Evolutionary conservation across 345 rosid species (phyloP), one percentile per base, ranked within the genome.

Genomic region (Boechera divaricarpa): DNA sequence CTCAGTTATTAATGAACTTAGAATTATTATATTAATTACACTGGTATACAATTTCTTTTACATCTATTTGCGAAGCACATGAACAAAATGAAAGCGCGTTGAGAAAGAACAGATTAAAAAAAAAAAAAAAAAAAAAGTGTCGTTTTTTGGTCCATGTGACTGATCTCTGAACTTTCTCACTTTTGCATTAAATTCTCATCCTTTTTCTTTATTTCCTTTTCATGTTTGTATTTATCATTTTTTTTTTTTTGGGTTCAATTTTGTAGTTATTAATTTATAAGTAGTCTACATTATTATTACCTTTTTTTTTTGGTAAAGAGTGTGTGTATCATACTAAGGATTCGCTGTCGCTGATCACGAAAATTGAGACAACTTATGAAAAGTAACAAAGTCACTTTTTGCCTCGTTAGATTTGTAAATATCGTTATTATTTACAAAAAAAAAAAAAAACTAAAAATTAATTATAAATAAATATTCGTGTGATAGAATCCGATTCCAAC

Each of bases 101-200:
- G 63, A 67, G 28, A 71, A 71, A 47, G 18, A 60, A 55, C 45
- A 32, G 7, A 36, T 69, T 38, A 4, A 11, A 44, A 28, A 66
- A 72, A 32, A 10, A 16, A 16, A 16, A 11, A 60, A 6, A 15
- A 54, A 36, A 59, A 67, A 28, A 26, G 59, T 73, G 69, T 67
- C 66, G 52, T 39, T 60, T 56, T 59, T 78, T 72, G 65, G 67
- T 64, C 47, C 86, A 81, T 79, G 85, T 82, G 87, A 82, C 64
- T 55, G 67, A 39, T 77, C 87, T 85, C 89, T 85, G 78, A 67
- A 60, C 78, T 64, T 79, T 69, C 75, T 36, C 74, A 42, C 62
- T 78, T 77, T 68, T 28, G 75, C 85, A 77, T 80, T 85, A 57
- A 75, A 71, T 79, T 81, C 83, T 58, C 44, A 73, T 11, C 66